Evolutionary conservation across 176 grass and related monocot species (phyloP).

Genomic region (Carex kokanica): DNA sequence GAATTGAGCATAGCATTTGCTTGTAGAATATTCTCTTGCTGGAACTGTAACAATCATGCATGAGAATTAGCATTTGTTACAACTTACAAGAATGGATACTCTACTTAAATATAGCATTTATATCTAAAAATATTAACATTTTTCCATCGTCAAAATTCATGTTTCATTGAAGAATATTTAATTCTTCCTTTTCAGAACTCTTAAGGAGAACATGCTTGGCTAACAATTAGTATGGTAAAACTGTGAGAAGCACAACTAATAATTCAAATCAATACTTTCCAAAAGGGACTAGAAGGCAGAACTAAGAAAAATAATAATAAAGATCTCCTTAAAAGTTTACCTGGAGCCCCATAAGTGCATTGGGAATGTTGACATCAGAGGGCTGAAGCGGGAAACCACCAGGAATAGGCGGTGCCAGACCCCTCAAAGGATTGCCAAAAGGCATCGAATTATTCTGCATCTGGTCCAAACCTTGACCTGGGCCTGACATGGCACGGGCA

Average conservation of each 20-base stretch:
- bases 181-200: not conserved
- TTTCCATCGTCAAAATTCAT: not conserved
- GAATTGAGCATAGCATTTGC: constrained; percentile 52
- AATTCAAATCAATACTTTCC: not conserved
- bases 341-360: constrained; percentile 45
- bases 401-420: constrained; percentile 55
- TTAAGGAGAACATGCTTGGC: not conserved
- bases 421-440: constrained; percentile 40
- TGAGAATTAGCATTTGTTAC: not conserved
- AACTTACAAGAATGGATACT: not conserved
- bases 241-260: not conserved
- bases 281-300: not conserved
- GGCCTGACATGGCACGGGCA: constrained; percentile 29
- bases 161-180: not conserved
- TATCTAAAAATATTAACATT: not conserved
- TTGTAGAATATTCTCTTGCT: constrained; percentile 54
- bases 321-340: constrained; percentile 34
- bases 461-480: constrained; percentile 52
- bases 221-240: not conserved
- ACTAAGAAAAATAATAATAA: constrained; percentile 21
- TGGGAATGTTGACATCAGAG: constrained; percentile 54
- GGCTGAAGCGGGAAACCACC: constrained; percentile 63
- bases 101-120: not conserved
- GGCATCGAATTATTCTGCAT: constrained; percentile 39
- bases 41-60: constrained; percentile 46